phyloP scores from a whole-genome alignment of 257 asterid species.

The Henckelia pumila region DNA sequence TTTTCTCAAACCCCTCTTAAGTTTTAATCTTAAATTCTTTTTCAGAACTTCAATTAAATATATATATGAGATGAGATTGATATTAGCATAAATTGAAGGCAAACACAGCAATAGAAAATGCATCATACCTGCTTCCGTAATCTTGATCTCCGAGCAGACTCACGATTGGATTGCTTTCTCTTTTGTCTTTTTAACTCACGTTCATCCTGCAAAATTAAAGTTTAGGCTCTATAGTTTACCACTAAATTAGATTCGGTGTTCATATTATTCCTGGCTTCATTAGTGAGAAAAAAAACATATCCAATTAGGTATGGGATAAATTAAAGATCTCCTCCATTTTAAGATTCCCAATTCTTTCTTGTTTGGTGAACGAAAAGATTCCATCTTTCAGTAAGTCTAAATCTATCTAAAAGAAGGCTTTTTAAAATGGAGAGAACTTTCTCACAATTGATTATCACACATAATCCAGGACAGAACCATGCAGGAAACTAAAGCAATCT shows the following conservation, averaged over 20 bases:
- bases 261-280: not conserved
- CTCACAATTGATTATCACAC: not conserved
- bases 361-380: not conserved
- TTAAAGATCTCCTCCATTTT: not conserved
- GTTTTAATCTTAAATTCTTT: not conserved
- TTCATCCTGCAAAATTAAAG: constrained; percentile 59
- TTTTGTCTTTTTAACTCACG: constrained; percentile 91
- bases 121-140: constrained; percentile 80
- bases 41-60: constrained; percentile 1
- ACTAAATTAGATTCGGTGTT: not conserved
- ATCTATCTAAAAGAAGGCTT: not conserved
- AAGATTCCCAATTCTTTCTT: not conserved
- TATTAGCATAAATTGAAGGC: not conserved
- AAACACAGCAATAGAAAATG: not conserved
- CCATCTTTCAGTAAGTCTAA: not conserved
- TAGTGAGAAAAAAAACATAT: not conserved
- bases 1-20: not conserved
- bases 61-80: not conserved
- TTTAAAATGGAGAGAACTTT: not conserved
- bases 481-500: not conserved
- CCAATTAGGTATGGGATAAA: not conserved
- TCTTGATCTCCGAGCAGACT: constrained; percentile 98
- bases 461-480: not conserved
- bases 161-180: constrained; percentile 95
- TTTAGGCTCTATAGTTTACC: constrained; percentile 6